Percentiles rank a stretch among this genome's conserved stretches.
Conservation (phyloP, 768 basidiomycete genomes). For the Trametes cinnabarina region DNA sequence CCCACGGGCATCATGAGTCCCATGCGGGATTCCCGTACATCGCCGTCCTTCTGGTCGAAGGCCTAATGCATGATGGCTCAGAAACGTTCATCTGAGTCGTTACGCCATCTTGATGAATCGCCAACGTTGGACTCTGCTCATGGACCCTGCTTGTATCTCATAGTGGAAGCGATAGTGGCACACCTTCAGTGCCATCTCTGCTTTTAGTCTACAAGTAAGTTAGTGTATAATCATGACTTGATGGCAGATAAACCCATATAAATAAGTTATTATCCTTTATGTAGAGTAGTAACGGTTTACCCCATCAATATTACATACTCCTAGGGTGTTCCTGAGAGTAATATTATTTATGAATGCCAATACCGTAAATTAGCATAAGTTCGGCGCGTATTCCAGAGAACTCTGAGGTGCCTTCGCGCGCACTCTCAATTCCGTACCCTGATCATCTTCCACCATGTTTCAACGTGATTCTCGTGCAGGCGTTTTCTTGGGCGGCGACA, state of each 20-base stretch:
- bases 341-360: background rate
- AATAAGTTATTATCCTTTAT: no score
- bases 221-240: no score
- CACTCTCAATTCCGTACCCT: background rate
- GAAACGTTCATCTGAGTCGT: background rate
- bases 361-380: background rate
- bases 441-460: constrained; percentile 52
- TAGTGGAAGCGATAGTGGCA: no score
- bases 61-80: background rate
- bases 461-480: constrained; percentile 91
- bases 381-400: constrained; percentile 10
- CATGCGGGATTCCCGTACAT: constrained; percentile 2
- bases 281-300: no score
- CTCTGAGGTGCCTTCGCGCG: constrained; percentile 9
- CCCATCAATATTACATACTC: no score
- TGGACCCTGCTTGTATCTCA: no score
- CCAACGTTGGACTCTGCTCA: no score
- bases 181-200: no score
- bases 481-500: constrained; percentile 90
- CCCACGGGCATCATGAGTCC: constrained; percentile 18
- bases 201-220: no score
- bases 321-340: no score
- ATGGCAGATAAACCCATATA: no score
- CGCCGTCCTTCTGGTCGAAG: constrained; percentile 12
- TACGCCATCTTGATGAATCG: no score